Conservation (phyloP, 139 green algal species). For the Coelastrella sp. region DNA sequence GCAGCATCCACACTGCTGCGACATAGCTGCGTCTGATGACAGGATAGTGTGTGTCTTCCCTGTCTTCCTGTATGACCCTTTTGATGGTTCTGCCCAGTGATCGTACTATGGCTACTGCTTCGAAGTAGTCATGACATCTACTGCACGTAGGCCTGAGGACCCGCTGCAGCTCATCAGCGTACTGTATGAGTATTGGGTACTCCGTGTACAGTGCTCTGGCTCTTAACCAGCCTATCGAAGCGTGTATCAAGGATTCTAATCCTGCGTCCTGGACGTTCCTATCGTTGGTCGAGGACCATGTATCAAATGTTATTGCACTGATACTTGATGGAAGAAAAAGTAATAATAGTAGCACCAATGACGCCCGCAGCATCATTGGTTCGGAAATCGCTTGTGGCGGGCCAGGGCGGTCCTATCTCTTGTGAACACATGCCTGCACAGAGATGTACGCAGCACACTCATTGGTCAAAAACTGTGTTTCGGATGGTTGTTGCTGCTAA, state of each 20-base stretch:
- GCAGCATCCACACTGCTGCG: constrained; percentile 23
- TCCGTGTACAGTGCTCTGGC: neutral
- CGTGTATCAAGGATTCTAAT: constrained; percentile 5
- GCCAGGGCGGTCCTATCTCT: neutral
- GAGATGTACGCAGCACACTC: neutral
- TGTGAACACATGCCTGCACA: neutral
- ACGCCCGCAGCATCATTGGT: neutral
- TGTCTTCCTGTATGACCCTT: constrained; percentile 18
- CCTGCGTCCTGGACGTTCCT: constrained; percentile 4
- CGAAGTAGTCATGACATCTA: constrained; percentile 36
- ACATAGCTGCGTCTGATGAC: constrained; percentile 6
- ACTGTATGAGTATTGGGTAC: neutral
- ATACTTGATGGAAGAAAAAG: neutral
- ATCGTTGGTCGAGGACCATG: neutral
- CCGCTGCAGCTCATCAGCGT: constrained; percentile 36
- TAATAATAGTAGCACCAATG: neutral
- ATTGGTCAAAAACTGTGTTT: neutral
- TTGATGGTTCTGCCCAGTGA: constrained; percentile 1
- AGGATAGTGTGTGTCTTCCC: neutral
- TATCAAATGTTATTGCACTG: neutral
- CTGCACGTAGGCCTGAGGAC: neutral
- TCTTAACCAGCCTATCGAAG: constrained; percentile 5
- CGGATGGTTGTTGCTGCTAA: neutral
- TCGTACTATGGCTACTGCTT: constrained; percentile 4
- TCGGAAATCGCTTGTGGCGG: neutral